phyloP scores from a whole-genome alignment of 495 filamentous ascomycete genomes.

The Acidomyces sp. region DNA sequence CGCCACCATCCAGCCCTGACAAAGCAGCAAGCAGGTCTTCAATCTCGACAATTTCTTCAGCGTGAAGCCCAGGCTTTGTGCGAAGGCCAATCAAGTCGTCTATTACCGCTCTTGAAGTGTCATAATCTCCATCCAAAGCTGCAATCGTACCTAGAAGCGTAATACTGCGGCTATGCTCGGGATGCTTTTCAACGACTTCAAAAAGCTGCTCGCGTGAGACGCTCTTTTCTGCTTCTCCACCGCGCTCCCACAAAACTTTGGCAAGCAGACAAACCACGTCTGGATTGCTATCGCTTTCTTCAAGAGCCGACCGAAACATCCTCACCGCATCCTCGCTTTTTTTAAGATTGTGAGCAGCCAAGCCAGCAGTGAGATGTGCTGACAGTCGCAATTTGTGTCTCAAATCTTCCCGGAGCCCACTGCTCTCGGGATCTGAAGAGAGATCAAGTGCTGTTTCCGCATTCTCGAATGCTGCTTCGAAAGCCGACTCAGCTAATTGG shows the following conservation, averaged over 20 bases:
- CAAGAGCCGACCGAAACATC: conserved; percentile 69
- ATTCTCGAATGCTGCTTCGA: conserved; percentile 50
- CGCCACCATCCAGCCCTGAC: conserved; percentile 29
- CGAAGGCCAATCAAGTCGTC: conserved; percentile 61
- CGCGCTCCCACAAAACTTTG: conserved; percentile 86
- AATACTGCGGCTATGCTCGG: conserved; percentile 63
- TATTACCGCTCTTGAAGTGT: conserved; percentile 67
- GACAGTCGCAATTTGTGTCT: conserved; percentile 59
- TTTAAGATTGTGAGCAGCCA: conserved; percentile 59
- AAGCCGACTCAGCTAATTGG: conserved; percentile 53
- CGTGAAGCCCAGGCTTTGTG: conserved; percentile 42
- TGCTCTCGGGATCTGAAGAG: conserved; percentile 35
- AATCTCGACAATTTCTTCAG: conserved; percentile 38
- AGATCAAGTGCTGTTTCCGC: conserved; percentile 32
- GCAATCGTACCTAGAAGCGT: conserved; percentile 72
- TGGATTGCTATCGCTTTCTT: conserved; percentile 62
- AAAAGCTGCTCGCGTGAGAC: conserved; percentile 73
- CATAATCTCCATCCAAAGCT: conserved; percentile 61
- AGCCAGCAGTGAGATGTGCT: conserved; percentile 72
- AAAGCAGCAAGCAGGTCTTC: conserved; percentile 46
- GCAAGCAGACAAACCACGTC: conserved; percentile 81
- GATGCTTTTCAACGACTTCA: conserved; percentile 54
- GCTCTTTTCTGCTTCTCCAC: conserved; percentile 55
- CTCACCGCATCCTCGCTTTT: conserved; percentile 53
- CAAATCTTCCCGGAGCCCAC: conserved; percentile 38